A percentile compares a stretch with the other conserved stretches of the same genome.
phyloP scores from a whole-genome alignment of 169 alveolate species.

The Babesia ovis region DNA sequence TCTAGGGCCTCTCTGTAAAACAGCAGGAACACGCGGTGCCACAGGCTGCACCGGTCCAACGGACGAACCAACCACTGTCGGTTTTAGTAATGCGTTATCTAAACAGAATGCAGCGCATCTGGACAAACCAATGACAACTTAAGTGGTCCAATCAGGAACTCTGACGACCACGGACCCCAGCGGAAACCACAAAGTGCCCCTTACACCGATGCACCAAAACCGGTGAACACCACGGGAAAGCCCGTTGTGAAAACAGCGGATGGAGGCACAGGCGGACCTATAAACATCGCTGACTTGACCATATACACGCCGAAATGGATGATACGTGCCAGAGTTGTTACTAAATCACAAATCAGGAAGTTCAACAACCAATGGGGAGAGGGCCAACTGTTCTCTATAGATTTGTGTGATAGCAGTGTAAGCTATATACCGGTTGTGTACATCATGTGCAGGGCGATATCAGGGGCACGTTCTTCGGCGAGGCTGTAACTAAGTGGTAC shows the following conservation, averaged over 20 bases:
- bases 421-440: not conserved
- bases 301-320: conserved; percentile 68
- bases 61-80: not conserved
- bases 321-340: conserved; percentile 56
- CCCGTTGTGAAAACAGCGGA: conserved; percentile 29
- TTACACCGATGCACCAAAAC: not conserved
- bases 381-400: conserved; percentile 61
- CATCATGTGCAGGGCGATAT: conserved; percentile 62
- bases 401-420: conserved; percentile 58
- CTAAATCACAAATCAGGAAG: conserved; percentile 61
- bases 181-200: conserved; percentile 13
- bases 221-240: not conserved
- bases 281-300: conserved; percentile 53
- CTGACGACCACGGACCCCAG: not conserved
- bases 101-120: not conserved
- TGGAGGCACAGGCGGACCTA: not conserved
- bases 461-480: conserved; percentile 75
- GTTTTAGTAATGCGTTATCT: not conserved
- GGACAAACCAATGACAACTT: not conserved
- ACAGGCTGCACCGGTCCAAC: not conserved
- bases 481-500: conserved; percentile 81
- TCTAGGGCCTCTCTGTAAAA: conserved; percentile 9
- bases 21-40: not conserved
- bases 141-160: not conserved
- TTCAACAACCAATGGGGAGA: conserved; percentile 69